phyloP scores from a whole-genome alignment of 2,329 filamentous ascomycete species.

The Cladosporium halotolerans region DNA sequence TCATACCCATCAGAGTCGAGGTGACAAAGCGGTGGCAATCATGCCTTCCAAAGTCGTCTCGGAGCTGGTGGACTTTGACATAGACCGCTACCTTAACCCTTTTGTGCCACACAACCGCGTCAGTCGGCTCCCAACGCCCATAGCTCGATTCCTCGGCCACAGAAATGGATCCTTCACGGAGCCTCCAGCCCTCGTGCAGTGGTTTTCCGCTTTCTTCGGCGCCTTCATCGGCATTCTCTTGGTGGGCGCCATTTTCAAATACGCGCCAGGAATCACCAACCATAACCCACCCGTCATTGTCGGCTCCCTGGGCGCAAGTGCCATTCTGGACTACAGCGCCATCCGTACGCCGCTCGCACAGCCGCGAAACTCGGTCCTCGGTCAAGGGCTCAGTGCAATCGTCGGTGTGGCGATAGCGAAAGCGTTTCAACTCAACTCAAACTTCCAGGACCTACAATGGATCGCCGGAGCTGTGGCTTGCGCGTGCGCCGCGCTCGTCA shows the following conservation, averaged over 20 bases:
- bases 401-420: slow-evolving; percentile 41
- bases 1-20: too few relatives aligned
- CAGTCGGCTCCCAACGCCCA: slow-evolving; percentile 54
- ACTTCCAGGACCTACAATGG: slow-evolving; percentile 37
- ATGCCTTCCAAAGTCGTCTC: slow-evolving; percentile 8
- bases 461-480: slow-evolving; percentile 40
- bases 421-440: slow-evolving; percentile 35
- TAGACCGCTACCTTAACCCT: slow-evolving; percentile 70
- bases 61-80: slow-evolving; percentile 54
- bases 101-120: slow-evolving; percentile 61
- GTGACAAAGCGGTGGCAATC: not conserved
- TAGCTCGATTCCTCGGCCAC: slow-evolving; percentile 60
- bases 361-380: slow-evolving; percentile 41
- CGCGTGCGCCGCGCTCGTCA: slow-evolving; percentile 37
- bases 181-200: slow-evolving; percentile 37
- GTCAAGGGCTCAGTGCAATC: slow-evolving; percentile 40
- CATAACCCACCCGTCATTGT: slow-evolving; percentile 40
- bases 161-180: slow-evolving; percentile 33
- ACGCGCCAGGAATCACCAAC: slow-evolving; percentile 31
- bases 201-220: slow-evolving; percentile 38
- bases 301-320: slow-evolving; percentile 40
- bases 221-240: slow-evolving; percentile 40
- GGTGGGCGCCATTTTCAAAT: slow-evolving; percentile 37
- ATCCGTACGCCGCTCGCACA: slow-evolving; percentile 43
- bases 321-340: slow-evolving; percentile 43